Percentiles rank a stretch among this genome's conserved stretches.
Evolutionary conservation across 495 filamentous ascomycete species (phyloP).

Genomic region (Paragyromitra xinjiangensis): DNA sequence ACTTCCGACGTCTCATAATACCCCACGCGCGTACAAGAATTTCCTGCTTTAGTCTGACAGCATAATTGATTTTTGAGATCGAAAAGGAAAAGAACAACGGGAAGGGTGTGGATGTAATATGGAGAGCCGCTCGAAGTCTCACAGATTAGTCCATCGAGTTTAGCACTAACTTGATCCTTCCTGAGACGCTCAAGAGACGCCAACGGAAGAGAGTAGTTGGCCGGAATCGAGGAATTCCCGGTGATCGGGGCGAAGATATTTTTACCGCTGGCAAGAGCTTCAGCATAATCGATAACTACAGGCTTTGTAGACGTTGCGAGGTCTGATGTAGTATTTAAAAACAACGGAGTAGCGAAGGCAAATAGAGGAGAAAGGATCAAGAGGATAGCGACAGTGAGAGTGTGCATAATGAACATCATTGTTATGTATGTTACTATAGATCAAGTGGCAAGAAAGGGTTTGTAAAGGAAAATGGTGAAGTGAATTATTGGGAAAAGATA

Average conservation of each 20-base stretch:
- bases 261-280: slow-evolving; percentile 6
- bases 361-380: not conserved
- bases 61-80: slow-evolving; percentile 19
- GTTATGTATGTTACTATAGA: not conserved
- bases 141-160: not conserved
- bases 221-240: not conserved
- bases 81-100: not conserved
- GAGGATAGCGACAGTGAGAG: not conserved
- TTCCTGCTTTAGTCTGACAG: slow-evolving; percentile 6
- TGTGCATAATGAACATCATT: slow-evolving; percentile 7
- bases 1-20: slow-evolving; percentile 11
- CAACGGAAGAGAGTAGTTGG: not conserved
- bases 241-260: slow-evolving; percentile 15
- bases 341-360: not conserved
- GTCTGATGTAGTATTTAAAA: not conserved
- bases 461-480: not conserved
- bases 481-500: not conserved
- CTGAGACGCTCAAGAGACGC: not conserved
- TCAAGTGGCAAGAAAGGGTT: not conserved
- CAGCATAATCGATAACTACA: not conserved
- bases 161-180: not conserved
- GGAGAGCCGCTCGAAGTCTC: slow-evolving; percentile 10
- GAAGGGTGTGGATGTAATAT: not conserved
- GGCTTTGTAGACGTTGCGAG: not conserved
- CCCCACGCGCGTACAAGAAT: slow-evolving; percentile 20